Conservation (phyloP, 169 alveolate species). For the Plasmodium inui region DNA sequence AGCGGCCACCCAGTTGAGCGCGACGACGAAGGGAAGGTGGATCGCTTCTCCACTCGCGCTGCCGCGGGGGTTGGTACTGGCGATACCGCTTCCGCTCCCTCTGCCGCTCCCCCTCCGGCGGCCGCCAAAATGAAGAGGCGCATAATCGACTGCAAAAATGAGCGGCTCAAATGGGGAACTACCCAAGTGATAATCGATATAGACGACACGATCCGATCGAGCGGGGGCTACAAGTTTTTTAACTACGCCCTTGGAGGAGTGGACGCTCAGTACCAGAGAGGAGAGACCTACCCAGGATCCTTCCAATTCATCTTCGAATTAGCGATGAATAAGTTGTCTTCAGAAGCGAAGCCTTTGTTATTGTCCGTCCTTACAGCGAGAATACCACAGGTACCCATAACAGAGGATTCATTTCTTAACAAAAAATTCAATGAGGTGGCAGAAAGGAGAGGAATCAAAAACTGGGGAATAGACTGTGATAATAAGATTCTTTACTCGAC, state of each 20-base stretch:
- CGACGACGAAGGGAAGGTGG: neutral
- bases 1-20: neutral
- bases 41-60: neutral
- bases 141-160: conserved; percentile 73
- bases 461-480: conserved; percentile 90
- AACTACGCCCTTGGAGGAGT: conserved; percentile 89
- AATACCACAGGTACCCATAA: conserved; percentile 90
- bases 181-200: conserved; percentile 86
- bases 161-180: conserved; percentile 33
- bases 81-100: too few species aligned
- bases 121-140: conserved; percentile 28
- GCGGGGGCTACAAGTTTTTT: conserved; percentile 88
- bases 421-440: conserved; percentile 86
- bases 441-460: conserved; percentile 83
- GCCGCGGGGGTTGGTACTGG: neutral
- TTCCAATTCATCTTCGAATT: conserved; percentile 87
- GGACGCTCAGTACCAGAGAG: conserved; percentile 88
- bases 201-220: conserved; percentile 89
- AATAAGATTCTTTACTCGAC: conserved; percentile 87
- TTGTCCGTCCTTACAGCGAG: conserved; percentile 89
- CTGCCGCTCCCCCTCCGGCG: neutral
- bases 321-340: conserved; percentile 82
- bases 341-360: conserved; percentile 82
- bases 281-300: conserved; percentile 85
- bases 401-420: conserved; percentile 85